Percentiles rank a stretch among this genome's conserved stretches.
Evolutionary conservation across 768 basidiomycete genomes (phyloP).

Genomic region (Cyclocybe aegerita): DNA sequence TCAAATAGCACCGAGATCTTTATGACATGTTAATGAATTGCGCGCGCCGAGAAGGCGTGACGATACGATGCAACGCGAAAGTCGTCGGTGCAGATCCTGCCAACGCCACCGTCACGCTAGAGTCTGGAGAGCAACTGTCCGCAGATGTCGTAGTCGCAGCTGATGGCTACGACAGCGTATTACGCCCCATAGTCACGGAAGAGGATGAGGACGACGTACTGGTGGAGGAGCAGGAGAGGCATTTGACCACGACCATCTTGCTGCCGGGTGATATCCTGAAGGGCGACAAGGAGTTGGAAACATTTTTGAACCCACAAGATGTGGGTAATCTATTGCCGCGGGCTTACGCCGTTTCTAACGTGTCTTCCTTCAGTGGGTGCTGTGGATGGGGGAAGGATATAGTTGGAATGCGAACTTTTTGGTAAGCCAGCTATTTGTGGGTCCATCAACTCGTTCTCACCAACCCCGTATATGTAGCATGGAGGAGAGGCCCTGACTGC

Average conservation of each 20-base stretch:
- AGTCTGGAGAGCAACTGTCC: slow-evolving; percentile 38
- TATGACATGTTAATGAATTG: slow-evolving; percentile 45
- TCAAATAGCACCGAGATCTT: slow-evolving; percentile 48
- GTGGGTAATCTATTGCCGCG: slow-evolving; percentile 18
- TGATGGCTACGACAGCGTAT: slow-evolving; percentile 47
- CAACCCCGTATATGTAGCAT: slow-evolving; percentile 17
- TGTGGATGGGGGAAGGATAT: slow-evolving; percentile 14
- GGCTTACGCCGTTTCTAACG: background rate
- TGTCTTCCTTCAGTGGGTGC: slow-evolving; percentile 6
- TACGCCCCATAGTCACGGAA: slow-evolving; percentile 27
- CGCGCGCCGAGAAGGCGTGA: slow-evolving; percentile 45
- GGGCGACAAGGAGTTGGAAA: slow-evolving; percentile 28
- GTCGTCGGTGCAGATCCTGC: slow-evolving; percentile 30
- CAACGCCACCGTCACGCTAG: slow-evolving; percentile 32
- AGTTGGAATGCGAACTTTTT: slow-evolving; percentile 24
- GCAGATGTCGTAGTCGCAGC: slow-evolving; percentile 60
- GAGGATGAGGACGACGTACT: background rate
- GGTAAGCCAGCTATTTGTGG: slow-evolving; percentile 9
- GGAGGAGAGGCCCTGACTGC: slow-evolving; percentile 23
- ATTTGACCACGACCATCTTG: slow-evolving; percentile 27
- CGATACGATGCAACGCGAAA: slow-evolving; percentile 37
- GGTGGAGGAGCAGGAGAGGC: slow-evolving; percentile 19
- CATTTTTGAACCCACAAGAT: slow-evolving; percentile 23
- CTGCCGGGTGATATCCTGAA: slow-evolving; percentile 28
- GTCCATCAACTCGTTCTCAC: background rate